Base-by-base conservation (phyloP, 2,329 filamentous ascomycete species). In the Colletotrichum sp. region DNA sequence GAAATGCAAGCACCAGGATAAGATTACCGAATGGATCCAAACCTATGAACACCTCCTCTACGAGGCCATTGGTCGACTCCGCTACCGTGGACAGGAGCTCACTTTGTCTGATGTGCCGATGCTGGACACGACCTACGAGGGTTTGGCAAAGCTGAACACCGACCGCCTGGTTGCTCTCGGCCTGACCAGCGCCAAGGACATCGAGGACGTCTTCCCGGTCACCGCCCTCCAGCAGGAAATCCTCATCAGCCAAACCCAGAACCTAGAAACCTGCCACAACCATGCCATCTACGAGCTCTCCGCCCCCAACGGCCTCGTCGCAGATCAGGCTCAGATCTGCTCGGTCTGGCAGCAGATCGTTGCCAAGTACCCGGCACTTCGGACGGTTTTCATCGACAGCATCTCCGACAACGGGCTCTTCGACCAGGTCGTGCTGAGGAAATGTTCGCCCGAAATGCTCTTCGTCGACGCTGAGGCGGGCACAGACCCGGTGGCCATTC, bases 331-430 rank as follows among this genome's bases (percentile, higher is more conserved):
- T 1, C 85, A 84, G 12, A 84, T 91, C 7, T 90, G 89, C 77
- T 82, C 83, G 28, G 88, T 88, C 1, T 91, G 89, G 89, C 84
- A 89, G 72, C 84, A 85, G 36, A 86, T 90, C 1, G 86, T 88
- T 0, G 80, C 84, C n/a, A 84, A 84, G 64, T 87, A 90, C 64
- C 80, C 86, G 0, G 84, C 88, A 3, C 78, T 91, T 55, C 81
- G 89, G 55, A 90, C 89, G 5, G 83, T 90, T 21, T 91, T 91
- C 73, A 87, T 87, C 59, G 88, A 89, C 62, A 89, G 88, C 39
- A 83, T 89, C 15, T 87, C 88, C 13, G 84, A 87, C 49, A 84
- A 87, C 8, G 87, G 88, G 0, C 81, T 90, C 0, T 90, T 88
- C 72, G 88, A 90, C 72, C 88, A 87, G 78, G 84, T 90, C 13